phyloP scores from a whole-genome alignment of 2,329 filamentous ascomycete species.

The Pseudogymnoascus sp. region DNA sequence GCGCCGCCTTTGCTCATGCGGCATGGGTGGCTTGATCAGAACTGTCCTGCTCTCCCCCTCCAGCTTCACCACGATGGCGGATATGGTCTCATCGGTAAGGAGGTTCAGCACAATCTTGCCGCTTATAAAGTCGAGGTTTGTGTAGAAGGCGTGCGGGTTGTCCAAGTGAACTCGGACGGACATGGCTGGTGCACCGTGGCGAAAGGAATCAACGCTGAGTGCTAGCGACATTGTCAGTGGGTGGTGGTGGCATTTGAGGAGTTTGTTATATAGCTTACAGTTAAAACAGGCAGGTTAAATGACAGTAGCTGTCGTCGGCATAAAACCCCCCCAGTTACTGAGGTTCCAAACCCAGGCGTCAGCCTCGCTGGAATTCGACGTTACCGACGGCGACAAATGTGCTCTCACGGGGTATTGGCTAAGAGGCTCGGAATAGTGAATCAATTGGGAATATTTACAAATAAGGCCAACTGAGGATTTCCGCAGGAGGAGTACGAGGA shows the following conservation, averaged over 20 bases:
- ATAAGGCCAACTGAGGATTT: background rate
- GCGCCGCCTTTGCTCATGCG: conserved; percentile 13
- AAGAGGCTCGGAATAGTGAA: background rate
- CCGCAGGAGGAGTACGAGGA: background rate
- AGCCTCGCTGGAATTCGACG: background rate
- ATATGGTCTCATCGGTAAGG: conserved; percentile 62
- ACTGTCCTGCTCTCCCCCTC: conserved; percentile 72
- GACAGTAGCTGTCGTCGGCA: background rate
- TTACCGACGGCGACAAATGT: background rate
- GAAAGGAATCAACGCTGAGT: background rate
- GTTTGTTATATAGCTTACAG: background rate
- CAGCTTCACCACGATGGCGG: conserved; percentile 72
- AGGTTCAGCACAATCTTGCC: conserved; percentile 53
- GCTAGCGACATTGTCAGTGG: background rate
- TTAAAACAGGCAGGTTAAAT: background rate
- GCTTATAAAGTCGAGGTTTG: conserved; percentile 67
- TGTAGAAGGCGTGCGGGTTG: conserved; percentile 63
- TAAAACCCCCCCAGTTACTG: background rate
- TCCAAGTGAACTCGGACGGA: conserved; percentile 62
- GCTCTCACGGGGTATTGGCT: background rate
- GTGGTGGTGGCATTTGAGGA: background rate
- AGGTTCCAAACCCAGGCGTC: background rate
- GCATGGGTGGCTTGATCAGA: conserved; percentile 20
- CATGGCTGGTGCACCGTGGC: conserved; percentile 37
- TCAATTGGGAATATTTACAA: conserved; percentile 2